Base-by-base conservation (phyloP, 1,139 yeast genomes). In the Sugiyamaella castrensis region DNA sequence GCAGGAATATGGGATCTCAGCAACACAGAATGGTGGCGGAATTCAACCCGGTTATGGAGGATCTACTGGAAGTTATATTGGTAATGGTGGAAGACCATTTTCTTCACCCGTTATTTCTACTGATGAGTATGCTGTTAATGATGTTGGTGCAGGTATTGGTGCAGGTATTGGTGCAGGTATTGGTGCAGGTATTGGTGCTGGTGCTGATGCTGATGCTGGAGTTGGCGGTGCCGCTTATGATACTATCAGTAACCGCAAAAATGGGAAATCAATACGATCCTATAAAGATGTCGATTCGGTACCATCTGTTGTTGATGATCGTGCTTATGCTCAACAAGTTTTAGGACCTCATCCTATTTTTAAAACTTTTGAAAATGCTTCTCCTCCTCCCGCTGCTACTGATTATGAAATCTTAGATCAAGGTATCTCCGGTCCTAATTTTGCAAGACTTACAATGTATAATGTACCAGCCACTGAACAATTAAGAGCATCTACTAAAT, bases 301-400 rank as follows among this genome's bases (percentile, higher is more conserved):
- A 53, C 74, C 81, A 27, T 74, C 84, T 3, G 71, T 87, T 16
- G 75, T 83, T 1, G 75, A 71, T 3, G 77, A 79, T 52, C 74
- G 95, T 54, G 72, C 73, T 60, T 67, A 66, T 26, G 77, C 77
- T 42, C 88, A 84, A 62, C 64, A 66, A 65, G 53, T 80, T 70
- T 64, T 66, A 66, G 65, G 64, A 11, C 57, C 58, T 13, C 64
- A 67, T 40, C 74, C 73, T 43, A 68, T 78, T 2, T 88, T 85
- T 63, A 72, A 75, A 48, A 85, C 96, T 2, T 82, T 86, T 62
- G 81, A 82, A 61, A 82, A 86, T 59, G 81, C 86, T 2, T 77
- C 79, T 30, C 95, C 98, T 28, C 96, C 98, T 1, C 74, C 81
- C 11, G 84, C 95, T 0, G 87, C 92, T 1, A 80, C 89, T 1